phyloP scores from a whole-genome alignment of 345 rosid species.

The Leavenworthia alabamica region DNA sequence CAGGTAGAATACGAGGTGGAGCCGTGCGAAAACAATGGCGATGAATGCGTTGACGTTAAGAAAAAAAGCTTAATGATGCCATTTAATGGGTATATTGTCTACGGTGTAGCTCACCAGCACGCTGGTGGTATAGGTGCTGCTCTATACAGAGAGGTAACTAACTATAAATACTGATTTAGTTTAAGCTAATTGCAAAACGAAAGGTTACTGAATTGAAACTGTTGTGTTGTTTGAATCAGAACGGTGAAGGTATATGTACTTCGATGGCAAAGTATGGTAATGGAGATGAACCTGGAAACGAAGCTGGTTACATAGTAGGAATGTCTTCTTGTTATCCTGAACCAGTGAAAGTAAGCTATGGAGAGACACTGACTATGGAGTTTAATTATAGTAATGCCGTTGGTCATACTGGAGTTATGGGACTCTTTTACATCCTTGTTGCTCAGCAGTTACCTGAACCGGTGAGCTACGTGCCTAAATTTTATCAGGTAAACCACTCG shows the following conservation, averaged over 20 bases:
- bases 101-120: conserved; percentile 83
- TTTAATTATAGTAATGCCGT: conserved; percentile 47
- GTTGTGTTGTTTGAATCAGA: conserved; percentile 34
- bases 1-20: conserved; percentile 70
- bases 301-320: conserved; percentile 84
- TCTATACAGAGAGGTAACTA: conserved; percentile 62
- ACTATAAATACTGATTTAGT: neutral
- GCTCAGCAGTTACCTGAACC: conserved; percentile 44
- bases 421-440: conserved; percentile 62
- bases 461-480: neutral
- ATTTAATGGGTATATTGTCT: conserved; percentile 60
- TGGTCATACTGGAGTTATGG: conserved; percentile 83
- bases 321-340: conserved; percentile 83
- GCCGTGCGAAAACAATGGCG: conserved; percentile 33
- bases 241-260: conserved; percentile 50
- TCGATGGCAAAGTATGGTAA: conserved; percentile 59
- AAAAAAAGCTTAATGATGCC: conserved; percentile 56
- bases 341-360: conserved; percentile 47
- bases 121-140: conserved; percentile 61
- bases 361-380: conserved; percentile 62
- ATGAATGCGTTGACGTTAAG: conserved; percentile 41
- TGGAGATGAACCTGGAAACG: conserved; percentile 76
- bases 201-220: neutral
- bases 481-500: conserved; percentile 32
- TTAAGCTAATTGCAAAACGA: neutral